Percentiles rank a stretch among this genome's conserved stretches.
phyloP scores from a whole-genome alignment of 768 basidiomycete genomes.

The Chalciporus pseudorubinellus region DNA sequence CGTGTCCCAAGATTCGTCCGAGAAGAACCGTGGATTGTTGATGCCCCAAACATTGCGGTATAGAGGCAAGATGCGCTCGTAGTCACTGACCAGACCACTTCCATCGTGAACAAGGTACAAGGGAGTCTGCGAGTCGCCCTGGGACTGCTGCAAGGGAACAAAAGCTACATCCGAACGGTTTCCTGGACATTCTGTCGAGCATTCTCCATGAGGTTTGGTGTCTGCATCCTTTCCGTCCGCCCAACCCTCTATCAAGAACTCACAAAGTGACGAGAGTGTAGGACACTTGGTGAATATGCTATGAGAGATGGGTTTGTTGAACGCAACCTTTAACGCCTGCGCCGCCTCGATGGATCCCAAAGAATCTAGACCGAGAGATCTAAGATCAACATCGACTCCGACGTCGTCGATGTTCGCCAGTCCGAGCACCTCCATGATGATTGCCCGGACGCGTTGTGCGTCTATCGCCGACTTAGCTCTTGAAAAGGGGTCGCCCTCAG shows the following conservation, averaged over 20 bases:
- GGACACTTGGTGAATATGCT: constrained; percentile 41
- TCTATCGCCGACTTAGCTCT: background rate
- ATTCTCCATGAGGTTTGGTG: background rate
- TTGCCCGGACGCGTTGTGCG: constrained; percentile 30
- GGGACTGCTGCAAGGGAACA: constrained; percentile 37
- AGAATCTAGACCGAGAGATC: constrained; percentile 59
- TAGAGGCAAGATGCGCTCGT: constrained; percentile 44
- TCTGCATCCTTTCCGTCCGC: background rate
- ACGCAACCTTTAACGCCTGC: constrained; percentile 43
- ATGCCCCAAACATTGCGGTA: constrained; percentile 60
- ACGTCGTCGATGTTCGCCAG: constrained; percentile 33
- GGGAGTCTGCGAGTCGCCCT: constrained; percentile 29
- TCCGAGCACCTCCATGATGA: constrained; percentile 49
- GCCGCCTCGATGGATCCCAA: constrained; percentile 61
- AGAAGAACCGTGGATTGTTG: constrained; percentile 50
- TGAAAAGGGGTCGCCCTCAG: constrained; percentile 21
- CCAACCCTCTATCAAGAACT: constrained; percentile 8
- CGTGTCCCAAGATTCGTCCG: constrained; percentile 45
- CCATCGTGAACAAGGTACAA: constrained; percentile 75
- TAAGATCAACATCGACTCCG: constrained; percentile 45
- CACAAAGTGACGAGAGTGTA: constrained; percentile 33
- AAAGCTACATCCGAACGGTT: constrained; percentile 32
- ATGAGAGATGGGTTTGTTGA: constrained; percentile 42
- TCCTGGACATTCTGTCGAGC: background rate
- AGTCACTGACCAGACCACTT: constrained; percentile 57